Base-by-base conservation (phyloP, 768 basidiomycete species). In the Lactifluus piperatus region DNA sequence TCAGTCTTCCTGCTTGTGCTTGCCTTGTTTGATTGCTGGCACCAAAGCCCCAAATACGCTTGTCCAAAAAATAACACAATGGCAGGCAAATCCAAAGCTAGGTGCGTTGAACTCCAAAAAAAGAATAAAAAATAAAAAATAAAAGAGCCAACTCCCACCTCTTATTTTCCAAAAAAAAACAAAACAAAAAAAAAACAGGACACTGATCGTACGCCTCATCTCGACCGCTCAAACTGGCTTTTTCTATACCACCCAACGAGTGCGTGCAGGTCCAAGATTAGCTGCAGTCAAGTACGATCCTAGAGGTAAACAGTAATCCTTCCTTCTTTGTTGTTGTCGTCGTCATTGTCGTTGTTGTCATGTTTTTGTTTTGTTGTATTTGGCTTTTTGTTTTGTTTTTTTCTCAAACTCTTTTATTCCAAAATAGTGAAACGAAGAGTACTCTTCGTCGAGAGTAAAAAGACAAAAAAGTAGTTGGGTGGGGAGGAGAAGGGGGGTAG, bases 211-310 rank as follows among this genome's bases (percentile, higher is more conserved):
- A 53, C 88, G 91, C 49, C 79, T 95, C 65, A 84, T 94, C 59
- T 94, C 93, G 14, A 91, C 91, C 0, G 93, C 93, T 0, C 86
- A 91, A 72, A 94, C 92, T 1, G 92, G 93, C 11, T 92, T 81
- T 75, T 94, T 94, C 71, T 95, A 94, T 73, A 91, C 90, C 22
- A 88, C 88, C 2, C 80, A 85, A 62, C 81, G 93, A 22, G 73
- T 85, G 43, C 80, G 93, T 11, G 71, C 80, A 67, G 86, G 84
- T 2, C 83, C 89, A n/a, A 87, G 81, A 71, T 73, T 95, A 51
- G 84, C 89, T 8, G 85, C 89, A n/a, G 86, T 94, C 66, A 95
- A 94, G 71, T 94, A 94, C 70, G 93, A 95, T 68, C 91, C 91
- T 1, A 74, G 76, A 68, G 90, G 92, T 91, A 70, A 57, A 82